Evolutionary conservation across 495 filamentous ascomycete genomes (phyloP), one percentile per base, ranked within the genome.

Genomic region (Geoglossum glabrum): DNA sequence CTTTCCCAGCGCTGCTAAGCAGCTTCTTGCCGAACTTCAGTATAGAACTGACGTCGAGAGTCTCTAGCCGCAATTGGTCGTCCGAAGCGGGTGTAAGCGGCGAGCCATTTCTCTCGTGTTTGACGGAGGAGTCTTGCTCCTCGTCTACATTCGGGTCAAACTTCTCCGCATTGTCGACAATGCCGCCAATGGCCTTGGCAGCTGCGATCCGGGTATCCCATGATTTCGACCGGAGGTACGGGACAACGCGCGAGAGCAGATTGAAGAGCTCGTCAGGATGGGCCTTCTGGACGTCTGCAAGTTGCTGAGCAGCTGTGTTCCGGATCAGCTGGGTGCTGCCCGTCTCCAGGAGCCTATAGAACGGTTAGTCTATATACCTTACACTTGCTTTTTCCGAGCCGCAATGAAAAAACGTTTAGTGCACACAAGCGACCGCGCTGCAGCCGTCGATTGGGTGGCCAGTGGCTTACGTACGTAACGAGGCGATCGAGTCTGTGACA

Each of bases 211-310:
- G 77, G 9, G 92, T 96, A 61, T 98, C 92, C 92, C 92, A 98
- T 59, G 86, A 87, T 66, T 88, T 95, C 57, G 89, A 87, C 57
- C 83, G 78, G 17, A 97, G 77, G 69, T 93, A 96, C 1, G 93
- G 89, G 19, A 97, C 79, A 45, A 98, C 90, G 50, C 90, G 78
- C n/a, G 87, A 87, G n/a, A 98, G 76, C 8, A 98, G 76, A 63
- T 97, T 96, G 70, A 96, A 97, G 3, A 97, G 74, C 65, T 98
- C 92, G 68, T 97, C 90, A 0, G 93, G 92, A 65, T 97, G 93
- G 61, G 90, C 83, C 66, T 94, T 97, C 69, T 97, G 93, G 60
- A 95, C 89, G 73, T 97, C 92, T 36, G 86, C 90, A 38, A 98
- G 79, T 72, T 98, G 92, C 65, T 92, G 85, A 36, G 94, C 93